Evolutionary conservation across 768 basidiomycete genomes (phyloP), one percentile per base, ranked within the genome.

Genomic region (Tylopilus vinaceipallidus): DNA sequence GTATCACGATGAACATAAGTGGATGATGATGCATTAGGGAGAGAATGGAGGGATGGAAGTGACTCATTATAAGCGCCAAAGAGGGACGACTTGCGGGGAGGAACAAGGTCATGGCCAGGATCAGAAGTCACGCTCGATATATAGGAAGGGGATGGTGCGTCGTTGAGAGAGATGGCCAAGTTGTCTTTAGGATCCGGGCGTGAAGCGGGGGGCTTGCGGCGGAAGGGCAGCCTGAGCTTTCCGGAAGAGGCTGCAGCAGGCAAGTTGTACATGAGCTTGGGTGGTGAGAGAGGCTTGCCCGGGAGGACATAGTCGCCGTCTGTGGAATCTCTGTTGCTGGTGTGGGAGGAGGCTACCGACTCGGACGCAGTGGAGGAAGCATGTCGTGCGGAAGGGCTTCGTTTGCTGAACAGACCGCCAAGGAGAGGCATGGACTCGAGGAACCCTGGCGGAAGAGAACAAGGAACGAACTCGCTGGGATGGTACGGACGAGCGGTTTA

Each of bases 1-100:
- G 59, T 58, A 59, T 69, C 57, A 7, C 52, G 35, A 54, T 42
- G 50, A 29, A 39, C 19, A 34, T 33, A 52, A 42, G 38, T 27
- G 30, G 65, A 59, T 61, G 71, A 47, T 62, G 71, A 44, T 42
- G 73, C 64, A 14, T 63, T 65, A 13, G 86, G 85, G 30, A 88
- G 74, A 24, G 87, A 88, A 53, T 77, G 79, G 24, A 83, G 83
- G 16, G 86, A 58, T 66, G 66, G 22, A 76, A 76, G 59, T 0
- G 59, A 59, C 8, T 80, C 83, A 22, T 68, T 77, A 56, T 83
- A 78, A 6, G 76, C 75, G 10, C 75, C 78, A 64, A 88, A 87
- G 47, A 88, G 75, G 36, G 82, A 76, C 2, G 81, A 82, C 59
- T 81, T 81, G 19, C 78, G 76, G 1, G 84, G 84, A 1, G 82